phyloP scores from a whole-genome alignment of 2,329 filamentous ascomycete genomes.

The Venturia pyrina region DNA sequence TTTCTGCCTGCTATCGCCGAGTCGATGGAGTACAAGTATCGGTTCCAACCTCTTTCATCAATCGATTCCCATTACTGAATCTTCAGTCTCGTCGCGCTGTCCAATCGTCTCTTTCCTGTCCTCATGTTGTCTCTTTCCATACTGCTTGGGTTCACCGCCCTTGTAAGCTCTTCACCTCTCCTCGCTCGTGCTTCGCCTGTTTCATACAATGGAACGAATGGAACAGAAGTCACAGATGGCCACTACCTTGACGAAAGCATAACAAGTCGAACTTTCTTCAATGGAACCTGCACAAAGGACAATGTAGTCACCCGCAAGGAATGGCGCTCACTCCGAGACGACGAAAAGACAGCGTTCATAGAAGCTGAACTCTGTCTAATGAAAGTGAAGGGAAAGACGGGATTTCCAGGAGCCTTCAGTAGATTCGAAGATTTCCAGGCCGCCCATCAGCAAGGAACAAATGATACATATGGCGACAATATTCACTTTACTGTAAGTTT shows the following conservation, averaged over 20 bases:
- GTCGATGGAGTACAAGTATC: background rate
- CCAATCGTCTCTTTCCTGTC: background rate
- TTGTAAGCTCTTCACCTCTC: background rate
- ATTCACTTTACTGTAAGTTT: constrained; percentile 1
- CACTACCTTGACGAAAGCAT: background rate
- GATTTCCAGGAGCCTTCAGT: background rate
- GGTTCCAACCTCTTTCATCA: background rate
- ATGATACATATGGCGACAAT: background rate
- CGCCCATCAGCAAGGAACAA: background rate
- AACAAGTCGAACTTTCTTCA: background rate
- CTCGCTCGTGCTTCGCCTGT: background rate
- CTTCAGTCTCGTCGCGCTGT: background rate
- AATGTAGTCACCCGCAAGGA: background rate
- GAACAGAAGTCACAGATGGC: background rate
- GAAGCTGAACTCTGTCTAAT: background rate
- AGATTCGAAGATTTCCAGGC: constrained; percentile 2
- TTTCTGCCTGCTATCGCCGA: background rate
- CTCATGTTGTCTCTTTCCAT: background rate
- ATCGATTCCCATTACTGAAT: background rate
- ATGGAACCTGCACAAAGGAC: background rate
- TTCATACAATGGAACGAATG: background rate
- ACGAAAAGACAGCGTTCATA: background rate
- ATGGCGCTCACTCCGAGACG: background rate
- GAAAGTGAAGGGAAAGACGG: background rate
- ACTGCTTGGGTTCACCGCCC: background rate